Conservation (phyloP, 768 basidiomycete species). For the Hygrophorus pudorinus region DNA sequence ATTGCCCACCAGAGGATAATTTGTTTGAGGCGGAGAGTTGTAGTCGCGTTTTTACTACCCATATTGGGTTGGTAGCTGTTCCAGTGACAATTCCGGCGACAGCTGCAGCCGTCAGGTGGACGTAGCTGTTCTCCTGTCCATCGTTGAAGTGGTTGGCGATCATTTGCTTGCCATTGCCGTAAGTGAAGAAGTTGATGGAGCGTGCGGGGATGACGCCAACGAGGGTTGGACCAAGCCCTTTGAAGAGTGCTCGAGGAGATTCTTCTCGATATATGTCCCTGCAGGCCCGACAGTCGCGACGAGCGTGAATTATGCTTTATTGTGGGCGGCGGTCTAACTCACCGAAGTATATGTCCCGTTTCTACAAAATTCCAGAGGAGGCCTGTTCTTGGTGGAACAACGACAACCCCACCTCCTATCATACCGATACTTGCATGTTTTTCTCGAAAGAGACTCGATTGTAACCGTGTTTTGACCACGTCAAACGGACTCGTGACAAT, state of each 20-base stretch:
- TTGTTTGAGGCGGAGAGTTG: constrained; percentile 49
- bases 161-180: constrained; percentile 91
- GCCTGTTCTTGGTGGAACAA: constrained; percentile 34
- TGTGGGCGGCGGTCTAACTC: constrained; percentile 12
- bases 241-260: constrained; percentile 84
- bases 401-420: constrained; percentile 26
- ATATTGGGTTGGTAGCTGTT: constrained; percentile 93
- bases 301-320: neutral
- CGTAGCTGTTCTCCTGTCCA: constrained; percentile 70
- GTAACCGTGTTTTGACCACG: constrained; percentile 94
- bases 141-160: constrained; percentile 78
- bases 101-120: constrained; percentile 83
- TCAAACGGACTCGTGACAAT: constrained; percentile 97
- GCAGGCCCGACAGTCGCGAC: neutral
- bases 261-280: constrained; percentile 87
- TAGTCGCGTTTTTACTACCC: constrained; percentile 97
- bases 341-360: constrained; percentile 86
- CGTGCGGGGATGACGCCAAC: constrained; percentile 94
- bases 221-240: constrained; percentile 87
- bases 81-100: constrained; percentile 81
- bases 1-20: constrained; percentile 5
- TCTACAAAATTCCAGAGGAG: constrained; percentile 91
- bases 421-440: constrained; percentile 30
- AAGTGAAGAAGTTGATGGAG: constrained; percentile 96
- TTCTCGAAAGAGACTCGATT: constrained; percentile 71